These are phyloP conservation scores for Parmelia sp. DNA, from an alignment of 495 filamentous ascomycete genomes.

Conservation along the genomic window DNA sequence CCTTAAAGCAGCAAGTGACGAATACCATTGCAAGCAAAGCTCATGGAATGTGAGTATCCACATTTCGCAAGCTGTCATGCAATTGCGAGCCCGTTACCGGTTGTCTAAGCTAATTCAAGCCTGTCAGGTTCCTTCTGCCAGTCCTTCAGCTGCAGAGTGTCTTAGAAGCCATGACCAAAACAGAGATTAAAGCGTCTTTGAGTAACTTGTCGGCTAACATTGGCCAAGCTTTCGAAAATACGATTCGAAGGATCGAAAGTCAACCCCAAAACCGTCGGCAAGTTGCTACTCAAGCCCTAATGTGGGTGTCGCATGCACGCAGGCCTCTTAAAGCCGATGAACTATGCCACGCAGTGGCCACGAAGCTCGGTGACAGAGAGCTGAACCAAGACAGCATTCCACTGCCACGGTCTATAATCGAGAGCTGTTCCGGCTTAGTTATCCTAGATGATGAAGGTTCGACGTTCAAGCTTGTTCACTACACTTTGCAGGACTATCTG, in stretches of 20 bases:
- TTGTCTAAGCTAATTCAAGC: background rate
- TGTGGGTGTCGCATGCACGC: slow-evolving; percentile 40
- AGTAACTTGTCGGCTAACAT: slow-evolving; percentile 28
- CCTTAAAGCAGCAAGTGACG: slow-evolving; percentile 11
- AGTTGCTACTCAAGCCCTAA: slow-evolving; percentile 35
- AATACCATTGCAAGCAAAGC: slow-evolving; percentile 17
- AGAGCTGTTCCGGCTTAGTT: slow-evolving; percentile 47
- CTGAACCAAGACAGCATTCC: slow-evolving; percentile 38
- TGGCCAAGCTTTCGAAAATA: slow-evolving; percentile 35
- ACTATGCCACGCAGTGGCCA: slow-evolving; percentile 43
- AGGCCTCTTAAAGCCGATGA: slow-evolving; percentile 37
- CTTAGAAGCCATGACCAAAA: slow-evolving; percentile 32
- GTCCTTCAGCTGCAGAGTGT: slow-evolving; percentile 40
- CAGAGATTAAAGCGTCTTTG: slow-evolving; percentile 31
- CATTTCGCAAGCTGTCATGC: background rate
- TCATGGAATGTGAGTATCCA: slow-evolving; percentile 22
- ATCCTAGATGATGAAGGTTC: slow-evolving; percentile 40
- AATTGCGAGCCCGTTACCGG: background rate
- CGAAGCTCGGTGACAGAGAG: slow-evolving; percentile 25
- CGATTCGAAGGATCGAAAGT: slow-evolving; percentile 37
- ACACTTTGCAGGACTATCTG: slow-evolving; percentile 49
- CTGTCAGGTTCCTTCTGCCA: slow-evolving; percentile 48
- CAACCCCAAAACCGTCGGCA: slow-evolving; percentile 27
- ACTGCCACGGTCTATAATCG: slow-evolving; percentile 35
- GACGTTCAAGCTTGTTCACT: slow-evolving; percentile 49